A percentile compares a stretch with the other conserved stretches of the same genome.
phyloP scores from a whole-genome alignment of 495 filamentous ascomycete species.

The Schizothecium vesticola region DNA sequence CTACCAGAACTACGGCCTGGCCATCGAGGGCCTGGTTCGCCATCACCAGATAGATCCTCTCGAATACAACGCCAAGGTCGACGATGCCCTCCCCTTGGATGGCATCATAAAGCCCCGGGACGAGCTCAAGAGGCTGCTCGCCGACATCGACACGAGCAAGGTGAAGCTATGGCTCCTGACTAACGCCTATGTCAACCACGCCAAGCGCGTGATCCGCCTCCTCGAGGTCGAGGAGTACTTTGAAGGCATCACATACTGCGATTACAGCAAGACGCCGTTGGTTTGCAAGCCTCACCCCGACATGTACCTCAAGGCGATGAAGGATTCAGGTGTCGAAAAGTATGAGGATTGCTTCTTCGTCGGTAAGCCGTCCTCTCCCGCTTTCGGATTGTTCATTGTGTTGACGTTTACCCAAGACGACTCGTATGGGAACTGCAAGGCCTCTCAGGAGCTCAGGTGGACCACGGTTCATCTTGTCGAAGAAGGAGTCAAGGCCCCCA shows the following conservation, averaged over 20 bases:
- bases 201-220: slow-evolving; percentile 70
- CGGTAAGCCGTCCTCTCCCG: slow-evolving; percentile 48
- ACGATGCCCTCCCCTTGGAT: slow-evolving; percentile 91
- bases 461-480: slow-evolving; percentile 77
- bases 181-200: slow-evolving; percentile 92
- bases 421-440: slow-evolving; percentile 66
- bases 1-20: slow-evolving; percentile 91
- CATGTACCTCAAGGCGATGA: slow-evolving; percentile 82
- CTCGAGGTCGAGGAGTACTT: slow-evolving; percentile 82
- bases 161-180: slow-evolving; percentile 92
- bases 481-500: slow-evolving; percentile 54
- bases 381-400: not conserved
- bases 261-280: slow-evolving; percentile 64
- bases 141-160: slow-evolving; percentile 70
- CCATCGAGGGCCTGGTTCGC: slow-evolving; percentile 89
- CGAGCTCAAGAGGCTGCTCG: slow-evolving; percentile 66
- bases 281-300: slow-evolving; percentile 78
- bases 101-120: slow-evolving; percentile 71
- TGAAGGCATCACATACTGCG: slow-evolving; percentile 88
- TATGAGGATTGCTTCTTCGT: slow-evolving; percentile 75
- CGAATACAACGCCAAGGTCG: slow-evolving; percentile 89
- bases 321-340: slow-evolving; percentile 54
- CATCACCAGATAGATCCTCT: slow-evolving; percentile 95
- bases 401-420: slow-evolving; percentile 55
- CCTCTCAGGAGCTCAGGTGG: slow-evolving; percentile 73